Percentiles rank a stretch among this genome's conserved stretches.
Evolutionary conservation across 805 yeast species (phyloP).

Genomic region (Lipomyces spencermartinsiae): DNA sequence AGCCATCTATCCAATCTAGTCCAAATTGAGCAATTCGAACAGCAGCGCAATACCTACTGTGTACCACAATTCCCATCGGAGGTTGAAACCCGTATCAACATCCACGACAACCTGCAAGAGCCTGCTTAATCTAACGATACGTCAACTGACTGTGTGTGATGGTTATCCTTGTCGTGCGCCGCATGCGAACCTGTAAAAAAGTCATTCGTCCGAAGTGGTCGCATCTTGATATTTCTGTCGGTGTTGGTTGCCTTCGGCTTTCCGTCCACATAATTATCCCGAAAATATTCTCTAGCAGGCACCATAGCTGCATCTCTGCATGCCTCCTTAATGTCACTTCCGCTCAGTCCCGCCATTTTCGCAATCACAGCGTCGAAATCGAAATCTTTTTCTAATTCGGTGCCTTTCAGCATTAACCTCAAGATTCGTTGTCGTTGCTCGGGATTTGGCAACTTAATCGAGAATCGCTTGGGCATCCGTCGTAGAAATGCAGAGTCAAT

Average conservation of each 20-base stretch:
- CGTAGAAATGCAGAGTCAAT: conserved; percentile 92
- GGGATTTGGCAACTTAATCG: conserved; percentile 72
- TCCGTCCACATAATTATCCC: conserved; percentile 55
- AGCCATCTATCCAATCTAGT: conserved; percentile 5
- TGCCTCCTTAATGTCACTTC: conserved; percentile 88
- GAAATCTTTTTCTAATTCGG: conserved; percentile 64
- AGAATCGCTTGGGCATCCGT: conserved; percentile 89
- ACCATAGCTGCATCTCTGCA: conserved; percentile 93
- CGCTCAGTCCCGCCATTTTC: conserved; percentile 78
- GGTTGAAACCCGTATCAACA: too few relatives aligned
- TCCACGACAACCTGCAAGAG: not conserved
- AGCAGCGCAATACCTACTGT: not conserved
- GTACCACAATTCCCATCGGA: too few relatives aligned
- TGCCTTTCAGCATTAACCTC: conserved; percentile 67
- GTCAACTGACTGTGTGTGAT: not conserved
- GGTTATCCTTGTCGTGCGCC: not conserved
- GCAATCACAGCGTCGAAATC: conserved; percentile 65
- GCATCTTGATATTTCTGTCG: conserved; percentile 46
- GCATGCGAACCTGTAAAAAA: conserved; percentile 51
- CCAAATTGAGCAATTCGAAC: not conserved
- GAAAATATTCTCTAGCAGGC: conserved; percentile 85
- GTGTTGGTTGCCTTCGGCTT: not conserved
- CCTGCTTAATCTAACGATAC: not conserved
- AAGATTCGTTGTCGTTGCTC: conserved; percentile 75
- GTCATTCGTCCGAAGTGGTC: conserved; percentile 71